Conservation (phyloP, 371 early-diverging fungal genomes). For the Fennellomyces sp. region DNA sequence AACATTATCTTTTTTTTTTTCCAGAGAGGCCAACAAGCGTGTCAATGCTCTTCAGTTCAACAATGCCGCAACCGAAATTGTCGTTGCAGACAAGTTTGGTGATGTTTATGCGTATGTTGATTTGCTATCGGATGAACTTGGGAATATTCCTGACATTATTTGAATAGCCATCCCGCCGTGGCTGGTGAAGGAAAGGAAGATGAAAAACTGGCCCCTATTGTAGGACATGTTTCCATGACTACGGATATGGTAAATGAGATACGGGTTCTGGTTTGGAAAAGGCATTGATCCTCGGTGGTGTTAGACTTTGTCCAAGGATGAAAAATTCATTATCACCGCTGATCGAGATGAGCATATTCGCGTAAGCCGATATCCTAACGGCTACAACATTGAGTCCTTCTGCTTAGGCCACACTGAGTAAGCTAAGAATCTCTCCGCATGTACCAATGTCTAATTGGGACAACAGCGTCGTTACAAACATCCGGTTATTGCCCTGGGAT, state of each 20-base stretch:
- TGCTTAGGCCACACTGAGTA: constrained; percentile 93
- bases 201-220: constrained; percentile 62
- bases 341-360: constrained; percentile 98
- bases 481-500: constrained; percentile 55
- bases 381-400: constrained; percentile 86
- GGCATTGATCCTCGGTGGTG: background rate
- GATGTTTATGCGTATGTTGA: constrained; percentile 79
- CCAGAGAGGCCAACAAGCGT: constrained; percentile 65
- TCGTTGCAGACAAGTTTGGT: constrained; percentile 95
- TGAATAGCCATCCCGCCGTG: constrained; percentile 34
- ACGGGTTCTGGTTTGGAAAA: background rate
- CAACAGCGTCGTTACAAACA: constrained; percentile 67
- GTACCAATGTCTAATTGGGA: no score
- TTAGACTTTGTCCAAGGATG: constrained; percentile 55
- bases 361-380: constrained; percentile 85
- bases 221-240: constrained; percentile 95
- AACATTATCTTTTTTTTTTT: background rate
- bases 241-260: constrained; percentile 75
- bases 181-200: constrained; percentile 30
- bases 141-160: no score
- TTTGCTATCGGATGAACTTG: no score
- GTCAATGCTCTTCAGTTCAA: constrained; percentile 72
- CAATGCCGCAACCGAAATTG: constrained; percentile 55
- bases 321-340: constrained; percentile 79
- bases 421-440: constrained; percentile 4